These are phyloP conservation scores for Stephanodiscus triporus DNA, from an alignment of 108 stramenopile species.

Conservation along the genomic window DNA sequence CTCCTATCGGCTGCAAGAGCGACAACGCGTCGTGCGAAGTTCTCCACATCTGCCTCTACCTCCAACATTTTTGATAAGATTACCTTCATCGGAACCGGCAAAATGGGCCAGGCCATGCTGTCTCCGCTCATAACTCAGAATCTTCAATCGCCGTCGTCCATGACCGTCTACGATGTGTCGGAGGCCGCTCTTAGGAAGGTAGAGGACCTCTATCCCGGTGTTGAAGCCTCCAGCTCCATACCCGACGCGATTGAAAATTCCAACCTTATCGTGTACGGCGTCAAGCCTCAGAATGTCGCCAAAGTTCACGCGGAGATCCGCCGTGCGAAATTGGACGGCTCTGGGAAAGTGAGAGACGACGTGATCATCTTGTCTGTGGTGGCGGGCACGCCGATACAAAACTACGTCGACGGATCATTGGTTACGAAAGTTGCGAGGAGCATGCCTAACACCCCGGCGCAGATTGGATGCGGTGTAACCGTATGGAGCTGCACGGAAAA, in stretches of 20 bases:
- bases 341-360: constrained; percentile 40
- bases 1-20: not conserved
- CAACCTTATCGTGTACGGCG: constrained; percentile 82
- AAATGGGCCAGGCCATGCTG: constrained; percentile 94
- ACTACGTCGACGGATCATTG: constrained; percentile 36
- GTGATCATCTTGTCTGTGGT: constrained; percentile 68
- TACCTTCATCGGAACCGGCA: constrained; percentile 91
- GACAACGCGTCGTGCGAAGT: constrained; percentile 1
- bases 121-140: constrained; percentile 70
- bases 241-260: constrained; percentile 64
- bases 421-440: constrained; percentile 77
- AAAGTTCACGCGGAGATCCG: constrained; percentile 53
- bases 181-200: constrained; percentile 46
- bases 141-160: constrained; percentile 61
- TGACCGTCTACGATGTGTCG: constrained; percentile 75
- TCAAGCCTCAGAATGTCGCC: constrained; percentile 91
- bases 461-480: constrained; percentile 81
- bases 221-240: constrained; percentile 58
- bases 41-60: constrained; percentile 28
- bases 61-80: constrained; percentile 66
- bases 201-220: constrained; percentile 45
- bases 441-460: constrained; percentile 96
- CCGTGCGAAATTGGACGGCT: constrained; percentile 17
- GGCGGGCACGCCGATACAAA: constrained; percentile 64
- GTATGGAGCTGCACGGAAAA: constrained; percentile 86